phyloP scores from a whole-genome alignment of 495 filamentous ascomycete species.

The Lichenothelia convexa region DNA sequence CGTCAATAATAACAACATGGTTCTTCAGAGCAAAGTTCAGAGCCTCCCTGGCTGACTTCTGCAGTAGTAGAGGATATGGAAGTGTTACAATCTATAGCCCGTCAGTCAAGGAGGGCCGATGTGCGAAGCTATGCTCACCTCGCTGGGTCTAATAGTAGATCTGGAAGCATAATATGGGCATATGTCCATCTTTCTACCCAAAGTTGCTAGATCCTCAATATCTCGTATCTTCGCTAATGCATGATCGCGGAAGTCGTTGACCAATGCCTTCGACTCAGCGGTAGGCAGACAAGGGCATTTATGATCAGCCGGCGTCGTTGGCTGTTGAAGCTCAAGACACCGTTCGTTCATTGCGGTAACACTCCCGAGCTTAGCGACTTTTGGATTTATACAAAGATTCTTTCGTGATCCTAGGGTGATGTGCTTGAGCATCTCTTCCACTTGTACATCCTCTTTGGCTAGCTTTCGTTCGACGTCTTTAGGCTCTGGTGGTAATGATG shows the following conservation, averaged over 20 bases:
- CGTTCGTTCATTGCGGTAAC: constrained; percentile 81
- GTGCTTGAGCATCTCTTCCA: constrained; percentile 58
- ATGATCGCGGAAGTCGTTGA: constrained; percentile 75
- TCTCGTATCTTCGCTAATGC: constrained; percentile 70
- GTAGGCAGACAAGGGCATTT: constrained; percentile 67
- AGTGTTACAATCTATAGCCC: constrained; percentile 65
- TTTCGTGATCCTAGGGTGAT: constrained; percentile 78
- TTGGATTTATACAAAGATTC: constrained; percentile 81
- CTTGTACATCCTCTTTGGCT: constrained; percentile 10
- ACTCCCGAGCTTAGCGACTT: constrained; percentile 50
- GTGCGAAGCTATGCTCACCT: constrained; percentile 27
- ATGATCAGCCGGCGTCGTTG: constrained; percentile 41
- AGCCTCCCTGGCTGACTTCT: constrained; percentile 76
- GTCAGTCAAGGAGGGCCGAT: constrained; percentile 1
- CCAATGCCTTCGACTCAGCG: constrained; percentile 49
- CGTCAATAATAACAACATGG: constrained; percentile 84
- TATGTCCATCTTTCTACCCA: constrained; percentile 63
- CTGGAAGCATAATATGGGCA: constrained; percentile 95
- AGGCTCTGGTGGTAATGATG: constrained; percentile 28
- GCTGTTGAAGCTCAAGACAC: constrained; percentile 81
- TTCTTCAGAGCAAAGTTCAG: constrained; percentile 69
- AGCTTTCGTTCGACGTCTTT: constrained; percentile 5
- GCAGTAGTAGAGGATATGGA: constrained; percentile 79
- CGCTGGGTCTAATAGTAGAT: constrained; percentile 60
- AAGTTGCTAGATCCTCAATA: constrained; percentile 70